These are phyloP conservation scores for Rhododendron mucronatum DNA, from an alignment of 148 eudicot species.

Conservation along the genomic window DNA sequence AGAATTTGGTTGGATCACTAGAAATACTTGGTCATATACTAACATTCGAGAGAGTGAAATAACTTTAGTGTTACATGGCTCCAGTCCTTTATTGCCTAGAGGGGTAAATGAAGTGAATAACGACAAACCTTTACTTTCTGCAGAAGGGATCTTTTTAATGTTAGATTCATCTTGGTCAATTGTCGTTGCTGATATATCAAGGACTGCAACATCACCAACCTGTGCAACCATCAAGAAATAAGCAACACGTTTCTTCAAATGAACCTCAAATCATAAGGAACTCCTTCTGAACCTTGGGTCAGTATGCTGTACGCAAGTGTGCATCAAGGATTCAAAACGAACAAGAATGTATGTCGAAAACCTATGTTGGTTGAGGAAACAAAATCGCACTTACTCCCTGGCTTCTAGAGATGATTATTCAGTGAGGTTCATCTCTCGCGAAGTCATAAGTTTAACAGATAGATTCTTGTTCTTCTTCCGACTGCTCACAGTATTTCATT, in stretches of 20 bases:
- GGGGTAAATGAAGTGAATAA: background rate
- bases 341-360: background rate
- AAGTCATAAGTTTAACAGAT: background rate
- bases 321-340: background rate
- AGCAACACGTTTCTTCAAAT: constrained; percentile 6
- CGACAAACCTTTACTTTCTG: constrained; percentile 84
- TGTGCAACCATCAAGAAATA: constrained; percentile 27
- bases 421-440: background rate
- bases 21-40: background rate
- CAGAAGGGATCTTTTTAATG: constrained; percentile 76
- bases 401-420: background rate
- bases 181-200: constrained; percentile 90
- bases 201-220: constrained; percentile 90
- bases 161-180: constrained; percentile 59
- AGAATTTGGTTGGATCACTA: constrained; percentile 2
- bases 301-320: background rate
- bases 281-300: background rate
- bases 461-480: background rate
- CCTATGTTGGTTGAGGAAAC: background rate
- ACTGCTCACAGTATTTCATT: background rate
- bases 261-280: background rate
- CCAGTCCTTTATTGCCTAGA: background rate
- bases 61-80: background rate
- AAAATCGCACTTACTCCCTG: background rate
- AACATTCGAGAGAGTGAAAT: background rate